These are phyloP conservation scores for Scheffersomyces spartinae DNA, from an alignment of 805 yeast species.

Conservation along the genomic window DNA sequence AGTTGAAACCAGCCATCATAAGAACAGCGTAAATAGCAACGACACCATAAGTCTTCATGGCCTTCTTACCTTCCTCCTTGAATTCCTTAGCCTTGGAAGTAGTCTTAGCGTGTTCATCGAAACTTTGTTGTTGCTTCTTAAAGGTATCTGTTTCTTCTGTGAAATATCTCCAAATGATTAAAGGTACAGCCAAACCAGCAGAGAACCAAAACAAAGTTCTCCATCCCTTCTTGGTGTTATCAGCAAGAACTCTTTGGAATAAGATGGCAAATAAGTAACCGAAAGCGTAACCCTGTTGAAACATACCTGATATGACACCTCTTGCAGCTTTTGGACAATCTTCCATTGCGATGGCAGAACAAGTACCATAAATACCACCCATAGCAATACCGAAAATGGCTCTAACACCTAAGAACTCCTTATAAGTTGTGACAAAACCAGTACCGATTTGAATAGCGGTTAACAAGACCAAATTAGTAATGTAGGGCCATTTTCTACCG, in stretches of 20 bases:
- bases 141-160: constrained; percentile 15
- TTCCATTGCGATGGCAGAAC: constrained; percentile 42
- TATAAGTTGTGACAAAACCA: constrained; percentile 45
- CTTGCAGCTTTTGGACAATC: constrained; percentile 42
- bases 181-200: constrained; percentile 39
- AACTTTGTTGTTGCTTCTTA: constrained; percentile 8
- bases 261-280: constrained; percentile 58
- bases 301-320: constrained; percentile 52
- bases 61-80: constrained; percentile 2
- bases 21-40: constrained; percentile 43
- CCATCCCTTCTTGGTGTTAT: constrained; percentile 44
- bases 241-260: constrained; percentile 52
- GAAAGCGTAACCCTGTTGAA: constrained; percentile 74
- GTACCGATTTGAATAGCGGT: constrained; percentile 49
- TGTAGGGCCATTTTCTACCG: constrained; percentile 52
- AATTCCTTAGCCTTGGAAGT: constrained; percentile 1
- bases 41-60: constrained; percentile 43
- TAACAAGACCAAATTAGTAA: constrained; percentile 33
- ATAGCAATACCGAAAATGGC: constrained; percentile 48
- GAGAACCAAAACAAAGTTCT: constrained; percentile 59
- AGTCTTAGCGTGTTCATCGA: constrained; percentile 2
- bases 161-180: constrained; percentile 19
- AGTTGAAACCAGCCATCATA: constrained; percentile 64
- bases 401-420: constrained; percentile 50
- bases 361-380: constrained; percentile 48